Base-by-base conservation (phyloP, 257 asterid genomes). In the Leptodermis oblonga region DNA sequence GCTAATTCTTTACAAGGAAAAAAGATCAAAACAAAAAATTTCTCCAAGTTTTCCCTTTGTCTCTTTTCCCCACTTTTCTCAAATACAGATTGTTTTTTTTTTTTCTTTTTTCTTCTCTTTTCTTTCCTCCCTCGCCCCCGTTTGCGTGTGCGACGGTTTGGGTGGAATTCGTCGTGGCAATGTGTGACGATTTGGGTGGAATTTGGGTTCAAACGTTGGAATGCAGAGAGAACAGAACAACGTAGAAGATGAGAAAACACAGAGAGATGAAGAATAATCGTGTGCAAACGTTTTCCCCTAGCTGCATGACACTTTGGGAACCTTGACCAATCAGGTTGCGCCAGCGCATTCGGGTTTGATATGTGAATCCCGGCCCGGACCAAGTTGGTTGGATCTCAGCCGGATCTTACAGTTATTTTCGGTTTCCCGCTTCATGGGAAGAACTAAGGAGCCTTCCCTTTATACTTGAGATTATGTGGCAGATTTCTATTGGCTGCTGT, bases 21-120 rank as follows among this genome's bases (percentile, higher is more conserved):
- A 26, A 52, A 14, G 49, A 65, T 20, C 66, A 39, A 25, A 63
- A 59, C 69, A 70, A 60, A 31, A 43, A 25, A 39, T 52, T 67
- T 69, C 64, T 49, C 68, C 69, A 58, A 73, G 42, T 48, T 61
- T 69, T 48, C 25, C 56, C 26, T 41, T 52, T 51, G 58, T 25
- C 30, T 13, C 46, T 37, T 37, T 18, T 39, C 71, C 66, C 71
- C n/a, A n/a, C 15, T 30, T 31, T 30, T 25, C 13, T 23, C 46
- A 52, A 72, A 72, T 63, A 61, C 58, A 69, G 43, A 70, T 12
- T 62, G 17, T n/a, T 23, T 39, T 56, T 9, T 25, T 10, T 39
- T 33, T 8, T 4, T 41, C 33, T n/a, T n/a, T n/a, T n/a, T 0
- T 55, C 46, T 56, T 12, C 46, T 37, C 7, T 51, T 43, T n/a